Base-by-base conservation (phyloP, 169 alveolate species). In the Cryptosporidium bovis region DNA sequence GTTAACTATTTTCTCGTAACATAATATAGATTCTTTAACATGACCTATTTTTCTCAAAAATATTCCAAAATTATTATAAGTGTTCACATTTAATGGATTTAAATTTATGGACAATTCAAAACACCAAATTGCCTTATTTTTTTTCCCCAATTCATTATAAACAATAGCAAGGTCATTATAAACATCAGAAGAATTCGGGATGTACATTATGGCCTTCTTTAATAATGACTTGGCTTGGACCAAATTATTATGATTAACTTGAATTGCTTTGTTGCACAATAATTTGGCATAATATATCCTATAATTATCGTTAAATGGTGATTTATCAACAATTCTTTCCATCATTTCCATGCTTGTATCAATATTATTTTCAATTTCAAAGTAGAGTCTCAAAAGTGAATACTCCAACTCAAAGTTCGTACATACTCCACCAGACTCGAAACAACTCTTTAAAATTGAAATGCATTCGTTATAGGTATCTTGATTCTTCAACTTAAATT, bases 41-140 rank as follows among this genome's bases (percentile, higher is more conserved):
- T 56, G 46, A 3, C 87, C 87, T 4, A 60, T 36, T 40, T 36
- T 77, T 56, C 71, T 40, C 27, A 77, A 36, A 44, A 77, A 46
- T 40, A 50, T 20, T 24, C 87, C 87, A 24, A 77, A 44, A 48
- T 40, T 77, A 60, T 77, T 24, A 40, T 60, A 62, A 6, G 71
- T 51, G 56, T 77, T 56, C 7, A 77, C 16, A 46, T 77, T 77
- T 48, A 40, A 13, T 10, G 69, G 77, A 56, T 77, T 44, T 44
- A 77, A 77, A 34, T 58, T 29, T 2, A 77, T 56, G 13, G 87
- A 56, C 18, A 77, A 71, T 53, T 77, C 64, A n/a, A 77, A 77
- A 66, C 87, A 77, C 69, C 71, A 77, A 34, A 77, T 56, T 13
- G 71, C 87, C 34, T 77, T 77, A 20, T 77, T 71, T 13, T 36